Evolutionary conservation across 1,139 yeast genomes (phyloP), one percentile per base, ranked within the genome.

Genomic region (Kurtzmaniella natalensis): DNA sequence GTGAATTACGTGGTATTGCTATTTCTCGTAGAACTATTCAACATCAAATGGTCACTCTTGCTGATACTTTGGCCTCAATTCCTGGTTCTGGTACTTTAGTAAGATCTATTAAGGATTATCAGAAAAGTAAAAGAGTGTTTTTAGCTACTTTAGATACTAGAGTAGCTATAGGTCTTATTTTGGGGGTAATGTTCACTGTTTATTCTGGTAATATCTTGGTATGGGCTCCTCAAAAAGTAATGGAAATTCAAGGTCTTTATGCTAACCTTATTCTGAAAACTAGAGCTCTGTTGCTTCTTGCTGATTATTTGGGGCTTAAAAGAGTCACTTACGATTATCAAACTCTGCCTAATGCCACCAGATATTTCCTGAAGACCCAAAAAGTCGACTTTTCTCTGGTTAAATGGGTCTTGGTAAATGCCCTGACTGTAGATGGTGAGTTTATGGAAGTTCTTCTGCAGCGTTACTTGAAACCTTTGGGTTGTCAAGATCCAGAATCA

Each of bases 311-410:
- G 28, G 92, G 94, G n/a, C 63, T 92, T 43, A 94, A 92, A 51
- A 80, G 92, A 40, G 96, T 89, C 11, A 92, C 92, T 1, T 89
- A 86, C 49, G 94, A 92, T 55, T 92, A 92, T 54, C 95, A 92
- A 54, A 82, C 86, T 15, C 81, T 86, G 37, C 98, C 99, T 0
- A 83, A 82, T 50, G 70, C 81, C 29, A 87, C 96, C 1, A 68
- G 95, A 37, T 81, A 84, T 39, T 87, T 69, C 48, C 80, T 83
- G 29, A 87, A 86, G 46, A 85, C 86, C 33, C 77, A 76, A 38
- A 72, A 78, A 37, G 94, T 89, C 3, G 92, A 89, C 49, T 71
- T 92, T 30, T 77, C 92, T 0, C 72, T 85, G 18, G 79, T 92
- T 4, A 78, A 80, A 44, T 88, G 96, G 92, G 94, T 95, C 28